Conservation (phyloP, 2,329 filamentous ascomycete genomes). For the Colletotrichum sp. region DNA sequence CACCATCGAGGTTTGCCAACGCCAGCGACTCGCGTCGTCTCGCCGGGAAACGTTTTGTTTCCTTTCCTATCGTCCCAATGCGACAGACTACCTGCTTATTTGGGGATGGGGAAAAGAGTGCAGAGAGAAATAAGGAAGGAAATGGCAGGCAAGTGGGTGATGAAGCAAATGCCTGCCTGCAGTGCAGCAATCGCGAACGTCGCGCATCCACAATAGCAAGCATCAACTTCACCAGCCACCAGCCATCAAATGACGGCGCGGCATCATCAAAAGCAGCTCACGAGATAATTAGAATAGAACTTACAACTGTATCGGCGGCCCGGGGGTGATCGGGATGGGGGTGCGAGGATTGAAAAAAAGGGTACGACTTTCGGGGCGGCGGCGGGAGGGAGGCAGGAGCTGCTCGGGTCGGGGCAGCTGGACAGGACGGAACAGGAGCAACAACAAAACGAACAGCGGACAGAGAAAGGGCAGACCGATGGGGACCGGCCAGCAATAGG, state of each 20-base stretch:
- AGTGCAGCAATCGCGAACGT: constrained; percentile 10
- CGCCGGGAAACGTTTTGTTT: background rate
- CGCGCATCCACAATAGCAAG: constrained; percentile 8
- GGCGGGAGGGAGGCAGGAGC: constrained; percentile 28
- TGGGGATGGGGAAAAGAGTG: background rate
- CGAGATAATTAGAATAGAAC: constrained; percentile 27
- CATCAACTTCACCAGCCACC: constrained; percentile 27
- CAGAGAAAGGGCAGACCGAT: background rate
- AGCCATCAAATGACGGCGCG: constrained; percentile 25
- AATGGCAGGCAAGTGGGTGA: background rate
- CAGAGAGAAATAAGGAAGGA: background rate
- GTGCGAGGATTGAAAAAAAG: constrained; percentile 29
- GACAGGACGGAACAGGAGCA: constrained; percentile 1
- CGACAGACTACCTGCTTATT: background rate
- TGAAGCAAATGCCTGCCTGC: background rate
- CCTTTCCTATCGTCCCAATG: background rate
- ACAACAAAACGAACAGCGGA: background rate
- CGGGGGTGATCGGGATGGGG: constrained; percentile 30
- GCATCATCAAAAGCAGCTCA: constrained; percentile 29
- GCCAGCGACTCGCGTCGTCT: background rate
- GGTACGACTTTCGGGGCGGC: constrained; percentile 23
- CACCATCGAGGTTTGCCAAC: background rate
- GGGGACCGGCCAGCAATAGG: background rate
- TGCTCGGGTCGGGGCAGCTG: constrained; percentile 33
- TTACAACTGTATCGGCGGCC: constrained; percentile 30